Percentiles rank a stretch among this genome's conserved stretches.
phyloP scores from a whole-genome alignment of 2,329 filamentous ascomycete species.

The Monascus ruber region DNA sequence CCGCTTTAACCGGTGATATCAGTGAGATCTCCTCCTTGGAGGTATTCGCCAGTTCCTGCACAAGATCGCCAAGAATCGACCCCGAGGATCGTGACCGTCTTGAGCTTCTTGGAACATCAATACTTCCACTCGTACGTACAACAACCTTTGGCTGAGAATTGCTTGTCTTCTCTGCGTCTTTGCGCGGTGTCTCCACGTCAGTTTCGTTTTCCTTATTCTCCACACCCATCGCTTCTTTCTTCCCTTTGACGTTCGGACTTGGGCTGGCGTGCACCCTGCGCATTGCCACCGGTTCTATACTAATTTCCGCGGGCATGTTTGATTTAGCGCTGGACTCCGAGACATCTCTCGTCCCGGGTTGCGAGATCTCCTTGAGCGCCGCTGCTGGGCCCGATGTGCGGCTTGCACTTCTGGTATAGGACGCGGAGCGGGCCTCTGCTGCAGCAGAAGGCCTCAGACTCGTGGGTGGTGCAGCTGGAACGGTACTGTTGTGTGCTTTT shows the following conservation, averaged over 20 bases:
- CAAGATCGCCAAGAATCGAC: constrained; percentile 4
- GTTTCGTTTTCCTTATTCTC: constrained; percentile 13
- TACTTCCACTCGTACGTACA: constrained; percentile 10
- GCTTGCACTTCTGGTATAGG: constrained; percentile 12
- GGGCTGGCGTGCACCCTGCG: constrained; percentile 21
- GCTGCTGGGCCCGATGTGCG: constrained; percentile 10
- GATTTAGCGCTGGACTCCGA: constrained; percentile 23
- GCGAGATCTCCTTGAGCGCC: constrained; percentile 18
- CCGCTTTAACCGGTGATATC: constrained; percentile 11
- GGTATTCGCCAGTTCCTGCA: constrained; percentile 7
- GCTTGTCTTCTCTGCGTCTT: constrained; percentile 9
- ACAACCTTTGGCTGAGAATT: constrained; percentile 9
- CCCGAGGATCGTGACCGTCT: constrained; percentile 13
- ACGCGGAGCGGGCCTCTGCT: constrained; percentile 16
- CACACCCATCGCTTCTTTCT: constrained; percentile 19
- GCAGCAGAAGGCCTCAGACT: constrained; percentile 17
- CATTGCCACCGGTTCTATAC: constrained; percentile 9
- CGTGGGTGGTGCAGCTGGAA: constrained; percentile 8
- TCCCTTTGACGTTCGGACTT: constrained; percentile 19
- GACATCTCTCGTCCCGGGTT: constrained; percentile 17
- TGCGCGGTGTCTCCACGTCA: constrained; percentile 7
- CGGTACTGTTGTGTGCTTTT: constrained; percentile 20
- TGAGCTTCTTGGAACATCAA: constrained; percentile 12
- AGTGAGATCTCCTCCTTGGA: constrained; percentile 8
- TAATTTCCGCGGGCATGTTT: constrained; percentile 6